Percentiles rank a stretch among this genome's conserved stretches.
These are phyloP conservation scores for Laburnicola sp. DNA, from an alignment of 2,329 filamentous ascomycete species.

Conservation along the genomic window DNA sequence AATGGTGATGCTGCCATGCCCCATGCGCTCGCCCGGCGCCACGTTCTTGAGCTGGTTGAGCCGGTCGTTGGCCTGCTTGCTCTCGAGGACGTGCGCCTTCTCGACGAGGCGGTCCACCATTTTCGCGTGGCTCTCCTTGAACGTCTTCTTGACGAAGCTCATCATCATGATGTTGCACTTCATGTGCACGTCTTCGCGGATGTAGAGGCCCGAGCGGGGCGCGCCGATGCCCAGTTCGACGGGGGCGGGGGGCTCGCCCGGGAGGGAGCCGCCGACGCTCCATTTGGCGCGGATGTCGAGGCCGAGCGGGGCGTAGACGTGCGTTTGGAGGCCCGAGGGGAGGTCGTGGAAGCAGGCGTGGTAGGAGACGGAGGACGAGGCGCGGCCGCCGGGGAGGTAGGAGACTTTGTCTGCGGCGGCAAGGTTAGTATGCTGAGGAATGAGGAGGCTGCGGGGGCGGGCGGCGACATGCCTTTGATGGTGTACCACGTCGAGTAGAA, in stretches of 20 bases:
- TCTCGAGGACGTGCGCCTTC: slow-evolving; percentile 42
- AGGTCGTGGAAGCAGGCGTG: slow-evolving; percentile 79
- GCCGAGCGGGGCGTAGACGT: slow-evolving; percentile 80
- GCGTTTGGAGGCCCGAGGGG: slow-evolving; percentile 73
- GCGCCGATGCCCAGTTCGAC: slow-evolving; percentile 68
- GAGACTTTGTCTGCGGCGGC: slow-evolving; percentile 65
- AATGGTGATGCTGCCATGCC: slow-evolving; percentile 40
- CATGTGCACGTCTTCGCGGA: slow-evolving; percentile 85
- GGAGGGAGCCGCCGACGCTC: slow-evolving; percentile 71
- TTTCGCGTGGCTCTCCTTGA: slow-evolving; percentile 72
- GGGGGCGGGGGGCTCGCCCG: slow-evolving; percentile 68
- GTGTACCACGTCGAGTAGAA: slow-evolving; percentile 73
- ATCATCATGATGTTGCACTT: slow-evolving; percentile 77
- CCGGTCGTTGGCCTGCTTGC: slow-evolving; percentile 39
- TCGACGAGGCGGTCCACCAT: slow-evolving; percentile 62
- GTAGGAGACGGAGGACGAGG: slow-evolving; percentile 72
- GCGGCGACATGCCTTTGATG: slow-evolving; percentile 41
- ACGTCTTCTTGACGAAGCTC: slow-evolving; percentile 77
- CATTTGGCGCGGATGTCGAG: slow-evolving; percentile 79
- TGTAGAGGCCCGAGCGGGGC: slow-evolving; percentile 71
- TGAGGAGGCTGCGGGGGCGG: not conserved
- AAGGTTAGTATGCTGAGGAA: not conserved
- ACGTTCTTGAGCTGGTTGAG: slow-evolving; percentile 35
- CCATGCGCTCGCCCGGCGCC: slow-evolving; percentile 37
- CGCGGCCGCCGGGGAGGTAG: slow-evolving; percentile 69